A percentile compares a stretch with the other conserved stretches of the same genome.
Evolutionary conservation across 208 protist species (phyloP).

Genomic region (Trypanosoma avium): DNA sequence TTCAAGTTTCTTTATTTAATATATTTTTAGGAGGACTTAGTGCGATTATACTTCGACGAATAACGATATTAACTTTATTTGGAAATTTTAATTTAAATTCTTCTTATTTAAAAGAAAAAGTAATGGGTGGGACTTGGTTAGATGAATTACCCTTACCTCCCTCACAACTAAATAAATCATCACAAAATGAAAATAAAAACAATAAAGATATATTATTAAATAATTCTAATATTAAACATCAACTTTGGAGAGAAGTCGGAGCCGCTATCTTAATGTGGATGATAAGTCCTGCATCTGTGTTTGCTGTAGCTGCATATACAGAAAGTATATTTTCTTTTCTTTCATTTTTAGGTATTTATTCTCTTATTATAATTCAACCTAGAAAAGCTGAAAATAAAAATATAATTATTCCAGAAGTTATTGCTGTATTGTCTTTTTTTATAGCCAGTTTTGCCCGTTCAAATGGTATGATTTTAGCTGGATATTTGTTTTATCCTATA

Average conservation of each 20-base stretch:
- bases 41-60: slow-evolving; percentile 53
- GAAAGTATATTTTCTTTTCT: slow-evolving; percentile 67
- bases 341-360: slow-evolving; percentile 62
- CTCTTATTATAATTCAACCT: slow-evolving; percentile 25
- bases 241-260: slow-evolving; percentile 45
- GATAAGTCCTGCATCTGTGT: slow-evolving; percentile 63
- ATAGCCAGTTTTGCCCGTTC: slow-evolving; percentile 53
- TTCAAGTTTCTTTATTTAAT: slow-evolving; percentile 53
- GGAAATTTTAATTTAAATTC: too few relatives aligned
- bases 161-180: background rate
- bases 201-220: background rate
- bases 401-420: slow-evolving; percentile 9
- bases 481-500: slow-evolving; percentile 66
- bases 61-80: slow-evolving; percentile 54
- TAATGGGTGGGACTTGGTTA: slow-evolving; percentile 16
- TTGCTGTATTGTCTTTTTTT: slow-evolving; percentile 50
- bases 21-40: slow-evolving; percentile 31
- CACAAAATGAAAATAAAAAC: background rate
- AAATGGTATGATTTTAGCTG: slow-evolving; percentile 56
- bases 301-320: slow-evolving; percentile 76
- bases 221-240: too few relatives aligned
- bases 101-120: slow-evolving; percentile 28
- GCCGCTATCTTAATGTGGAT: slow-evolving; percentile 56
- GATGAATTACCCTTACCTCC: slow-evolving; percentile 23
- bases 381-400: background rate